Evolutionary conservation across 1,284 basidiomycete genomes (phyloP).

Genomic region (Neonothopanus nambi): DNA sequence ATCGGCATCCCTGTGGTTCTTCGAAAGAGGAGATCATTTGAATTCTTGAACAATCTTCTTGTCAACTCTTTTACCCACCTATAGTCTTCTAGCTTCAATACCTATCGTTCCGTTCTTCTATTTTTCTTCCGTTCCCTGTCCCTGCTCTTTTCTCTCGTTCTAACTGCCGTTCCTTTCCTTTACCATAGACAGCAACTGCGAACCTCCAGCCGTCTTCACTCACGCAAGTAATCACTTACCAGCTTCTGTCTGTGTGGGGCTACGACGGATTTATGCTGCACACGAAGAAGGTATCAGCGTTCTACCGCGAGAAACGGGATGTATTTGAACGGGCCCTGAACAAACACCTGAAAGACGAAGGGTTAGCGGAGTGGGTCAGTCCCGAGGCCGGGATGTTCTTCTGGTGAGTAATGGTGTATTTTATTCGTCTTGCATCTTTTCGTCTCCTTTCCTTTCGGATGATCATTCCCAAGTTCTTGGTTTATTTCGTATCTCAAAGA

Average conservation of each 20-base stretch:
- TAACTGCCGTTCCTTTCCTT: not conserved
- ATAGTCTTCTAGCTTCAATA: not conserved
- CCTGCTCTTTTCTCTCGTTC: not conserved
- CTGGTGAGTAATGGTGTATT: conserved; percentile 54
- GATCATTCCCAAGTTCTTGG: too few species aligned
- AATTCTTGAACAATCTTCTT: not conserved
- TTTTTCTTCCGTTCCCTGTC: not conserved
- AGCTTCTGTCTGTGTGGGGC: conserved; percentile 78
- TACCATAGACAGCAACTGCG: conserved; percentile 66
- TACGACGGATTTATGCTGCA: conserved; percentile 79
- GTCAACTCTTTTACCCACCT: not conserved
- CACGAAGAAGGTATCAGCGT: conserved; percentile 68
- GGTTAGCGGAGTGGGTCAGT: conserved; percentile 76
- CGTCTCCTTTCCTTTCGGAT: not conserved
- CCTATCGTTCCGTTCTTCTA: not conserved
- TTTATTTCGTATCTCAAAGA: too few species aligned
- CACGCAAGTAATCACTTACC: conserved; percentile 74
- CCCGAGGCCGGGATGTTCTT: conserved; percentile 93
- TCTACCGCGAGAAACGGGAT: conserved; percentile 81
- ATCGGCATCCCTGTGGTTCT: too few species aligned
- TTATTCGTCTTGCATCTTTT: not conserved
- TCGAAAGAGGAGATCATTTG: too few species aligned
- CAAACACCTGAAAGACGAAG: conserved; percentile 11
- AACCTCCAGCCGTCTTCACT: conserved; percentile 83
- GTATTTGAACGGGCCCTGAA: conserved; percentile 66